These are phyloP conservation scores for Pseudopithomyces maydicus DNA, from an alignment of 2,329 filamentous ascomycete species.

Conservation along the genomic window DNA sequence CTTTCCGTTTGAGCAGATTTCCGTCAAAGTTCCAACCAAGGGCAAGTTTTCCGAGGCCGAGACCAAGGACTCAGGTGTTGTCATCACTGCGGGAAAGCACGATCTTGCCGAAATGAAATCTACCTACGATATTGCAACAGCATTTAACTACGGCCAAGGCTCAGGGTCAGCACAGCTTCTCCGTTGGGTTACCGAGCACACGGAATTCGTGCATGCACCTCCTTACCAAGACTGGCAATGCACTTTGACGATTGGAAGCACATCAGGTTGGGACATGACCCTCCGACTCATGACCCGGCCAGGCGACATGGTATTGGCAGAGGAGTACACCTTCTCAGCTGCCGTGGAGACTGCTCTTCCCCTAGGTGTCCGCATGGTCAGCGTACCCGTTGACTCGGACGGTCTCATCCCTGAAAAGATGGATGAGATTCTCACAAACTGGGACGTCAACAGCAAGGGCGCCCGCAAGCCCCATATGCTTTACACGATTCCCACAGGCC, in stretches of 20 bases:
- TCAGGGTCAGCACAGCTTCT: constrained; percentile 85
- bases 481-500: constrained; percentile 78
- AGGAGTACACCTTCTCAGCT: constrained; percentile 89
- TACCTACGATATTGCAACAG: constrained; percentile 78
- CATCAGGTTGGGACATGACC: constrained; percentile 81
- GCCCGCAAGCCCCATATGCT: constrained; percentile 69
- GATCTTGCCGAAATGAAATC: constrained; percentile 71
- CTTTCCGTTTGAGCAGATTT: constrained; percentile 86
- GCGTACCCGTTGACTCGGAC: constrained; percentile 68
- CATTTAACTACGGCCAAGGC: constrained; percentile 91
- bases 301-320: constrained; percentile 79
- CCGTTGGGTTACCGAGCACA: constrained; percentile 92
- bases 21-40: constrained; percentile 71
- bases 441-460: constrained; percentile 62
- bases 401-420: constrained; percentile 67
- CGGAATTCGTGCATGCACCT: constrained; percentile 84
- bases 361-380: constrained; percentile 64
- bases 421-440: constrained; percentile 67
- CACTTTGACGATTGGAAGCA: constrained; percentile 83
- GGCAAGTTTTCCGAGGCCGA: constrained; percentile 74
- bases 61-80: constrained; percentile 63
- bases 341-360: constrained; percentile 69
- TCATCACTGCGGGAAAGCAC: constrained; percentile 77
- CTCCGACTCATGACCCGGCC: constrained; percentile 80
- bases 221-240: constrained; percentile 91